Conservation (phyloP, 352 stramenopile species). For the Phytophthora litchii region DNA sequence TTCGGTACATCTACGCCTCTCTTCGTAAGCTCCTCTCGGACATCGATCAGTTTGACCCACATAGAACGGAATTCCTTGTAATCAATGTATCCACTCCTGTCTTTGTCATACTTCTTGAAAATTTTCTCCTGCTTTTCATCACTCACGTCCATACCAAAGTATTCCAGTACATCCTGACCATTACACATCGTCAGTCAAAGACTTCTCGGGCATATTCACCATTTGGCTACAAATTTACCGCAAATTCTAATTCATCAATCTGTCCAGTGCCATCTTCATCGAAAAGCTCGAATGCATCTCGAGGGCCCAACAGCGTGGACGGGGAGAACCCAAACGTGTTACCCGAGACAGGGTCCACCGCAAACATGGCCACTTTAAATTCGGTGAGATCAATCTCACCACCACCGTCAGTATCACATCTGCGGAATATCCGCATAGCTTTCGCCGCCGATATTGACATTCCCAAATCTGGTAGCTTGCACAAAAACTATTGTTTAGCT, state of each 20-base stretch:
- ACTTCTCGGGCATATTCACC: neutral
- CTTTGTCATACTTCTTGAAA: constrained; percentile 93
- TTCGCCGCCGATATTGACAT: constrained; percentile 91
- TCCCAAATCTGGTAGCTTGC: constrained; percentile 88
- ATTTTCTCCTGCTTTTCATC: constrained; percentile 92
- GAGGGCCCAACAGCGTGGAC: constrained; percentile 78
- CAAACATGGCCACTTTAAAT: constrained; percentile 94
- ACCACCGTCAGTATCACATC: constrained; percentile 89
- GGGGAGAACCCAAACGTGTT: constrained; percentile 86
- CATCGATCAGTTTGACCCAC: constrained; percentile 85
- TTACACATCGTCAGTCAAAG: neutral
- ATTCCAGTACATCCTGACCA: constrained; percentile 90
- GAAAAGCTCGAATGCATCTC: constrained; percentile 93
- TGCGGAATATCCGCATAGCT: constrained; percentile 89
- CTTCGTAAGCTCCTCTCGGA: constrained; percentile 85
- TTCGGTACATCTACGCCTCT: constrained; percentile 89
- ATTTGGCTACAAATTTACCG: constrained; percentile 39
- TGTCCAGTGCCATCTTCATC: constrained; percentile 88
- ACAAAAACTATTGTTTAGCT: constrained; percentile 1
- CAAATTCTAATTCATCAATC: constrained; percentile 95
- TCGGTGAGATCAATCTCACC: constrained; percentile 93
- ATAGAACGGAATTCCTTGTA: constrained; percentile 95
- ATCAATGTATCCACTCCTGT: constrained; percentile 92
- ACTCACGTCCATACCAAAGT: constrained; percentile 88
- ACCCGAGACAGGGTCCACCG: constrained; percentile 85